phyloP scores from a whole-genome alignment of 768 basidiomycete genomes.

The Russula ochroleuca region DNA sequence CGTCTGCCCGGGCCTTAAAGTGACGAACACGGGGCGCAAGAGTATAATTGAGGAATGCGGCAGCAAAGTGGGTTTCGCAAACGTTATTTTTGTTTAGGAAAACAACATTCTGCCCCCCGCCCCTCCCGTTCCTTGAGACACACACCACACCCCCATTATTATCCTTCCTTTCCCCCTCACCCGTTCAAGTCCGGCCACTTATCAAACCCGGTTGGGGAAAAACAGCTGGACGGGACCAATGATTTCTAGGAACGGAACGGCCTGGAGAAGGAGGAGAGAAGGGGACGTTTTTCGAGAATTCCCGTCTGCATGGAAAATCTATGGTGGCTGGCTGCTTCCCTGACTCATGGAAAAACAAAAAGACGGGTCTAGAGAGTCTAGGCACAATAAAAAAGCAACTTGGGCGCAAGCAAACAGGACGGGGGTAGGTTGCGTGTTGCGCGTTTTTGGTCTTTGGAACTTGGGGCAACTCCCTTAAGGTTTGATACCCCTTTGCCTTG shows the following conservation, averaged over 20 bases:
- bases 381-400: neutral
- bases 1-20: neutral
- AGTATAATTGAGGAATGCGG: neutral
- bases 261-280: neutral
- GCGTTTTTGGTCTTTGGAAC: neutral
- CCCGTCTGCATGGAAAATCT: conserved; percentile 19
- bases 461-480: conserved; percentile 10
- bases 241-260: conserved; percentile 12
- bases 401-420: conserved; percentile 12
- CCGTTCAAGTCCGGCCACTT: conserved; percentile 1
- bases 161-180: neutral
- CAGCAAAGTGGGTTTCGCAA: neutral
- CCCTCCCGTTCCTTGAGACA: neutral
- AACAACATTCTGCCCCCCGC: neutral
- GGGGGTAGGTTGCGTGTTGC: neutral
- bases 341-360: conserved; percentile 15
- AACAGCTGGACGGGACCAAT: neutral
- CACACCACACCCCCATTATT: neutral
- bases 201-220: neutral
- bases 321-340: conserved; percentile 17
- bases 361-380: conserved; percentile 7
- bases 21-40: neutral
- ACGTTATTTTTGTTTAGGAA: neutral
- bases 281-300: conserved; percentile 5
- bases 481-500: conserved; percentile 12